Base-by-base conservation (phyloP, 176 grass and related monocot genomes). In the Dendrocalamus sinicus region DNA sequence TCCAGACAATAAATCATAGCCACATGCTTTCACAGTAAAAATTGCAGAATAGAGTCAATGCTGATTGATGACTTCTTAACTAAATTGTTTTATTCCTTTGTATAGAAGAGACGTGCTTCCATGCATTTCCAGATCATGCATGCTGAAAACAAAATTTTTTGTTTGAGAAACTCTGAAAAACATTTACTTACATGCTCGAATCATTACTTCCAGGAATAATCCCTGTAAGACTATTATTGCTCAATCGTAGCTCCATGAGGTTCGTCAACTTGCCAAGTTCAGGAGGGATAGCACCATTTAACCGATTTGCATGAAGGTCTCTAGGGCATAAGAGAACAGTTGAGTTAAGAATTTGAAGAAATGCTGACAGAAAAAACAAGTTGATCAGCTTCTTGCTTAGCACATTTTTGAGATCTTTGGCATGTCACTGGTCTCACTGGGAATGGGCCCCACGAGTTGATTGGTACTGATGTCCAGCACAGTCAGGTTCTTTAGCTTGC, bases 381-480 rank as follows among this genome's bases (percentile, higher is more conserved):
- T 70, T 89, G 48, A 72, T 74, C 8, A 65, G 63, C 16, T 67
- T 59, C 62, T 35, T 86, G 78, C 8, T 81, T 76, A 86, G 70
- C 95, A 95, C 95, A 98, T 90, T 91, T 88, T 93, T 71, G 78
- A 69, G 48, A 98, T 93, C 17, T 76, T 93, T 73, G 30, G 13
- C 91, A 98, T 80, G 67, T 87, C 87, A 67, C 91, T 83, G 12
- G 86, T 79, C 82, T 93, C 91, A 50, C 76, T 84, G 45, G 91
- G 95, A 78, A 98, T 93, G 26, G 87, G 55, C 14, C 93, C 93
- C 1, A 22, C 82, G 7, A 98, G 84, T 19, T 90, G 85, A 77
- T 98, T 98, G 50, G 54, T 48, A 35, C 95, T 77, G 78, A 98
- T 87, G 83, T 95, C 35, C 70, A 98, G 73, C 51, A 90, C 85